phyloP scores from a whole-genome alignment of 345 rosid genomes.

The Eucalyptus albens region DNA sequence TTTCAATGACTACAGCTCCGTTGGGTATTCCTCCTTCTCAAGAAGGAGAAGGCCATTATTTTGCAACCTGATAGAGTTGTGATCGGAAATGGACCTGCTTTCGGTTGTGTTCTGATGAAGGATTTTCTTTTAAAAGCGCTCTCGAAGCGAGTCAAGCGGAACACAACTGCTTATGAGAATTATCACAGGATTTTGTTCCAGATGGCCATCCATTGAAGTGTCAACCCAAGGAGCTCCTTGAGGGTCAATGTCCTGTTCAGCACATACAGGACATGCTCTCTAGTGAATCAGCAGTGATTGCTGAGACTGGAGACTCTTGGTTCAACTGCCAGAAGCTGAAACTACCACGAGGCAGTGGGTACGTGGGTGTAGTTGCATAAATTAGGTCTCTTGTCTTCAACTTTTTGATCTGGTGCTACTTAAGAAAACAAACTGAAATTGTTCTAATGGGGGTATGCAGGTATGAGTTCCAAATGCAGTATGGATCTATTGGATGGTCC shows the following conservation, averaged over 20 bases:
- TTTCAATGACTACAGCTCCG: conserved; percentile 73
- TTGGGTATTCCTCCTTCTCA: conserved; percentile 78
- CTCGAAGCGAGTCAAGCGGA: conserved; percentile 38
- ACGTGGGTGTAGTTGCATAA: background rate
- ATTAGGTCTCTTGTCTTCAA: background rate
- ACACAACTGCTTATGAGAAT: conserved; percentile 54
- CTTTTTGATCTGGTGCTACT: background rate
- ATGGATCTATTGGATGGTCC: conserved; percentile 88
- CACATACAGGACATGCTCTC: conserved; percentile 69
- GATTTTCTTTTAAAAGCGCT: conserved; percentile 55
- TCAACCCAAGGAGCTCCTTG: conserved; percentile 45
- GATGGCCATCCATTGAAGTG: conserved; percentile 39
- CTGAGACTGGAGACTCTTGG: conserved; percentile 91
- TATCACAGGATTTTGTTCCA: conserved; percentile 65
- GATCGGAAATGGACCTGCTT: conserved; percentile 59
- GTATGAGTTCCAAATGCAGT: conserved; percentile 87
- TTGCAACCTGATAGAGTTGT: conserved; percentile 65
- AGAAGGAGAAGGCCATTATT: conserved; percentile 75
- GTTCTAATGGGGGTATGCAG: conserved; percentile 8
- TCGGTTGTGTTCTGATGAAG: conserved; percentile 72
- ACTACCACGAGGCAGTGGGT: conserved; percentile 71
- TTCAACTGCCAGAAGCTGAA: conserved; percentile 79
- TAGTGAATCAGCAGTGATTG: conserved; percentile 59
- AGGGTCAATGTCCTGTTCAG: conserved; percentile 66
- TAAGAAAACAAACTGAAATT: background rate